Evolutionary conservation across 1,284 basidiomycete genomes (phyloP), one percentile per base, ranked within the genome.

Genomic region (Pterula multifida): DNA sequence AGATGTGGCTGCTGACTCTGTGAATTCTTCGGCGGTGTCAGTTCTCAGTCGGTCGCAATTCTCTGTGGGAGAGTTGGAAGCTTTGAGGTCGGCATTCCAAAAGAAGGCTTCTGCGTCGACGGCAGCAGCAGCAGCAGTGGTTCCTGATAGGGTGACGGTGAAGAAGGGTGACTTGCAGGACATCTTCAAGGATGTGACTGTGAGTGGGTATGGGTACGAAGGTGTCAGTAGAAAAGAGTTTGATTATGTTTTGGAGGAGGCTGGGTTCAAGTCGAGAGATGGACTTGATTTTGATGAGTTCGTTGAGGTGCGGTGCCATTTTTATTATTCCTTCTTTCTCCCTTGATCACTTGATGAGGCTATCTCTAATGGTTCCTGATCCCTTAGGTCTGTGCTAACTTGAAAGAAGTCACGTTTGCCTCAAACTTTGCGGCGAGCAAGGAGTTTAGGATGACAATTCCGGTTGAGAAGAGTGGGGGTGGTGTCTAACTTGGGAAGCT

Each of bases 401-500:
- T 93, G 55, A 90, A 90, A 63, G 88, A 92, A 57, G 75, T 91
- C 17, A 76, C 76, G 51, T 79, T 80, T 60, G 68, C 72, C 48
- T 81, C 71, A 62, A 67, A 64, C 50, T 66, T 60, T 21, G 56
- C 56, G 26, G 55, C 59, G 36, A 62, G 55, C 44, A 71, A 70
- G 55, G 63, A 63, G 22, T 64, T 78, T 56, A 70, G 82, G 52
- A 65, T 67, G 53, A 72, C 75, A 54, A 91, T 90, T 52, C 88
- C 89, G 1, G 88, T 92, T 15, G 88, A 91, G 68, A 83, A 86
- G 72, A 85, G 82, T 54, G 89, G 88, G 52, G 89, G 89, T 47
- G 89, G 87, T 52, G 83, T 87, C 3, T 88, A 66, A n/a, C n/a
- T n/a, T n/a, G n/a, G n/a, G n/a, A n/a, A n/a, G n/a, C n/a, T n/a